phyloP scores from a whole-genome alignment of 306 rosid species.

The Casuarina equisetifolia region DNA sequence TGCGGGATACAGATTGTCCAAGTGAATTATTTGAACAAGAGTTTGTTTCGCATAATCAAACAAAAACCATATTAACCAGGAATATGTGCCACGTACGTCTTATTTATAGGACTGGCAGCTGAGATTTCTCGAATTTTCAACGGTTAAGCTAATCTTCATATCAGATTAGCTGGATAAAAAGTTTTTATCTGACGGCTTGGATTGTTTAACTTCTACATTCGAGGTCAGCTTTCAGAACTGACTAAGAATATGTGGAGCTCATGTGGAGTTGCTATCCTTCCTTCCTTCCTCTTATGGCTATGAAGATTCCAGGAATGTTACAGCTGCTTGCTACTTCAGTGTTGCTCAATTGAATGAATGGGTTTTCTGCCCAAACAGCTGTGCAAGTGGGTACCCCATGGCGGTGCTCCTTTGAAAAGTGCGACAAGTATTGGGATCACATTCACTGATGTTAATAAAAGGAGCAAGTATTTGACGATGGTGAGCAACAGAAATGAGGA shows the following conservation, averaged over 20 bases:
- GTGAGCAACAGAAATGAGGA: background rate
- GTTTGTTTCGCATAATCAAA: background rate
- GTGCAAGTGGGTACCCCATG: background rate
- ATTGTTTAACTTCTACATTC: too few relatives aligned
- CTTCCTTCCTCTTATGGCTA: background rate
- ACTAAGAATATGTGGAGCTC: too few relatives aligned
- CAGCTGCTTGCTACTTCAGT: conserved; percentile 5
- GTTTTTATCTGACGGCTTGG: too few relatives aligned
- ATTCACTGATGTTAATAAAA: background rate
- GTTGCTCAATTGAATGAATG: background rate
- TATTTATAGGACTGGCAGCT: background rate
- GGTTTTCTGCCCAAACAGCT: background rate
- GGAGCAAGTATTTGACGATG: background rate
- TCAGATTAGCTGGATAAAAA: too few relatives aligned
- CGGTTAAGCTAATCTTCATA: too few relatives aligned
- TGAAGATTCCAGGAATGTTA: conserved; percentile 1
- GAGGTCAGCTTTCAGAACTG: too few relatives aligned
- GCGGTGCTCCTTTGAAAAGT: background rate
- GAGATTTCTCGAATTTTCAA: background rate
- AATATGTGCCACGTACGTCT: background rate
- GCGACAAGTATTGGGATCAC: background rate
- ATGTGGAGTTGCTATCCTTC: background rate
- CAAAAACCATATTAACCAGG: background rate
- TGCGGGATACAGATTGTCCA: background rate
- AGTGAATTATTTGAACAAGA: background rate